These are phyloP conservation scores for Xylaria curta DNA, from an alignment of 495 filamentous ascomycete species.

Conservation along the genomic window DNA sequence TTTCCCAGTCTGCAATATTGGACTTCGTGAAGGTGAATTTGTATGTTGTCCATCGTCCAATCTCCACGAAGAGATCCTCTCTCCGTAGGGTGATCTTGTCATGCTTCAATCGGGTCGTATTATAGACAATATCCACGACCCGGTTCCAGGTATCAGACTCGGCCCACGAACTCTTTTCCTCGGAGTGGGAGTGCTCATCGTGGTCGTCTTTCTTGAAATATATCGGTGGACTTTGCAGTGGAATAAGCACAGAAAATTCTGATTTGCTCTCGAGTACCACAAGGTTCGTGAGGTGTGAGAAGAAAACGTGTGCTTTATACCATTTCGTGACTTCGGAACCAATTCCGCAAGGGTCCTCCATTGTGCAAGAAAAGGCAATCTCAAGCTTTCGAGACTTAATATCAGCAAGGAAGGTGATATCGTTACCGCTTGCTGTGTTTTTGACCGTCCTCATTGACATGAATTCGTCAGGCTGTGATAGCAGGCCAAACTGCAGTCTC, in stretches of 20 bases:
- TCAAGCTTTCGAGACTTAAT: conserved; percentile 50
- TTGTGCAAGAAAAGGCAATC: conserved; percentile 50
- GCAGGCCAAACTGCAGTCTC: conserved; percentile 60
- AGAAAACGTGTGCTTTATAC: conserved; percentile 65
- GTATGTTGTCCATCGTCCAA: conserved; percentile 80
- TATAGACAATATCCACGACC: conserved; percentile 70
- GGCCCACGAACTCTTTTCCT: conserved; percentile 62
- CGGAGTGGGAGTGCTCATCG: conserved; percentile 48
- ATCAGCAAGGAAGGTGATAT: conserved; percentile 48
- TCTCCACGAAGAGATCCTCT: conserved; percentile 68
- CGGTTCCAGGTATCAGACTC: conserved; percentile 76
- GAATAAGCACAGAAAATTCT: conserved; percentile 59
- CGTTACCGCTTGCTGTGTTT: background rate
- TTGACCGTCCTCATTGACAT: conserved; percentile 59
- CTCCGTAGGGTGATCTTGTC: conserved; percentile 63
- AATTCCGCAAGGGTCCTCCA: conserved; percentile 45
- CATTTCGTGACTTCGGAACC: conserved; percentile 27
- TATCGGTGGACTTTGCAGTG: conserved; percentile 68
- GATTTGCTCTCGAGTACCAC: conserved; percentile 48
- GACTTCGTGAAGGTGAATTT: conserved; percentile 55
- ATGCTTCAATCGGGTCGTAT: conserved; percentile 46
- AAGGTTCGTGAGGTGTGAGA: conserved; percentile 66
- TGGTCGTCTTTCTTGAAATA: conserved; percentile 63
- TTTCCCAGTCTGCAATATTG: conserved; percentile 40
- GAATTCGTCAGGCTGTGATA: conserved; percentile 43